phyloP scores from a whole-genome alignment of 176 grass and related monocot species.

The Guadua angustifolia region DNA sequence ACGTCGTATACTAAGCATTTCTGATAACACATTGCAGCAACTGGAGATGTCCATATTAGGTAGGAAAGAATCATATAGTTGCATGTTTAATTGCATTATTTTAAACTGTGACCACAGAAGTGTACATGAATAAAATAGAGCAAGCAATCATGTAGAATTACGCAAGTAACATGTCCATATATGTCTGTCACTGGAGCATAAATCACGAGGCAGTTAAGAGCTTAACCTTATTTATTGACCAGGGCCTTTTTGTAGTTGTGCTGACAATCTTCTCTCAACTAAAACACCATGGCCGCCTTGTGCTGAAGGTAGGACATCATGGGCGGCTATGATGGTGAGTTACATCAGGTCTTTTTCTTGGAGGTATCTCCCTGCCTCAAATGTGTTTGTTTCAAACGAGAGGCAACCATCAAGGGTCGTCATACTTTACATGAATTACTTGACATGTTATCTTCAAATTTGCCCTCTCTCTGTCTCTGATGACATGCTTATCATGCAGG shows the following conservation, averaged over 20 bases:
- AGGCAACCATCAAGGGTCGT: neutral
- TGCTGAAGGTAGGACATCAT: conserved; percentile 40
- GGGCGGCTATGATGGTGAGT: conserved; percentile 31
- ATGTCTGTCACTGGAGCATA: neutral
- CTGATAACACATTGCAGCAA: neutral
- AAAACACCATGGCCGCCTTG: conserved; percentile 1
- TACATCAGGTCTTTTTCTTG: neutral
- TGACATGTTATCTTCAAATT: neutral
- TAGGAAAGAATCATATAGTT: neutral
- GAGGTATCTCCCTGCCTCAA: conserved; percentile 9
- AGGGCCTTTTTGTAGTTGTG: conserved; percentile 1
- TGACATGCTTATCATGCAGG: conserved; percentile 16
- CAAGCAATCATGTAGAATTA: neutral
- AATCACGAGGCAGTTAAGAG: conserved; percentile 24
- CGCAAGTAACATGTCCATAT: neutral
- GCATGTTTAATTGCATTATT: neutral
- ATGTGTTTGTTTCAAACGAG: neutral
- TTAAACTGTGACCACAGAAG: neutral
- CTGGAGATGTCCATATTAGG: neutral
- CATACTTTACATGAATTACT: conserved; percentile 9
- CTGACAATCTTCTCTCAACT: conserved; percentile 29
- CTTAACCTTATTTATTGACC: conserved; percentile 13
- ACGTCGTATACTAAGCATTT: neutral
- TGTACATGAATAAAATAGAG: neutral
- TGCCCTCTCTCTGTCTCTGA: neutral